phyloP scores from a whole-genome alignment of 768 basidiomycete species.

The Hebeloma cylindrosporum region DNA sequence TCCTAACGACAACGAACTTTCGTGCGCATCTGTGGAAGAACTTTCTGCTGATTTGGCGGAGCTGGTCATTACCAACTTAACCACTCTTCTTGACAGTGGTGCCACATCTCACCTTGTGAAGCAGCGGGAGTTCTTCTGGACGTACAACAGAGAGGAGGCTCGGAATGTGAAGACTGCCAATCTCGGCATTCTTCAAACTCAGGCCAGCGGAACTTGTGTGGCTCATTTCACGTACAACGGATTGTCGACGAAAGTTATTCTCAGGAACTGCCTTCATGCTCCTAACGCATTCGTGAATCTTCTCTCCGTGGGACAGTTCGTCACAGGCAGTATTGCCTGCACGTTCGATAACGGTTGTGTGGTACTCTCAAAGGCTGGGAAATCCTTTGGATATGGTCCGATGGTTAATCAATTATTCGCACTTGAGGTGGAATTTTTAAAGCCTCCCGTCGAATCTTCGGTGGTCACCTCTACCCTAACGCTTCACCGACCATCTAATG shows the following conservation, averaged over 20 bases:
- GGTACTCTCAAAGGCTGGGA: neutral
- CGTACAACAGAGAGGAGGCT: neutral
- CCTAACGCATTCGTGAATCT: slow-evolving; percentile 2
- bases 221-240: neutral
- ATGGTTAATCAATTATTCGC: neutral
- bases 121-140: neutral
- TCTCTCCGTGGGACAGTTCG: slow-evolving; percentile 3
- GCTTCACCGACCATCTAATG: too few species aligned
- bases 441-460: neutral
- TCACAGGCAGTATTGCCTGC: neutral
- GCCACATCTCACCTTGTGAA: neutral
- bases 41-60: neutral
- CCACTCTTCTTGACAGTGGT: too few species aligned
- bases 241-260: neutral
- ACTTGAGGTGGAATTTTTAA: neutral
- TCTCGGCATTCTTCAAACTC: neutral
- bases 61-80: neutral
- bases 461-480: neutral
- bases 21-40: too few species aligned
- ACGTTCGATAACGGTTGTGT: neutral
- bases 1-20: too few species aligned
- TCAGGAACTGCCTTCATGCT: slow-evolving; percentile 6
- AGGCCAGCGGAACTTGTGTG: neutral
- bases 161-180: slow-evolving; percentile 1
- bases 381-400: neutral